phyloP scores from a whole-genome alignment of 2,329 filamentous ascomycete species.

The Beauveria brongniartii region DNA sequence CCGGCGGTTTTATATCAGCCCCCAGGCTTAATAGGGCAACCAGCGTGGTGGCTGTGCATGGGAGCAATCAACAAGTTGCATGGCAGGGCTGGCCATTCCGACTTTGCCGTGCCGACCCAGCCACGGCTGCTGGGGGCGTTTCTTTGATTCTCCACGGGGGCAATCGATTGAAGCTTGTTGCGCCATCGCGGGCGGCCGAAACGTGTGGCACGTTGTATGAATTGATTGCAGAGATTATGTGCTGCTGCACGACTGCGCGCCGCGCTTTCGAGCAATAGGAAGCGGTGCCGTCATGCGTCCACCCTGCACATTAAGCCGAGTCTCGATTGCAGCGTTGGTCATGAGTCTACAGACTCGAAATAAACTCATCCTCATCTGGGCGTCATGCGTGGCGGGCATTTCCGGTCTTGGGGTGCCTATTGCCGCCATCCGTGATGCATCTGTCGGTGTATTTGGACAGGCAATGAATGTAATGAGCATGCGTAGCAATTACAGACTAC shows the following conservation, averaged over 20 bases:
- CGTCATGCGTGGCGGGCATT: no score
- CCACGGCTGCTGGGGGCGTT: background rate
- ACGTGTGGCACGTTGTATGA: background rate
- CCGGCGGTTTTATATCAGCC: background rate
- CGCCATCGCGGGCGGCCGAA: background rate
- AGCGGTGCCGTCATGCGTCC: background rate
- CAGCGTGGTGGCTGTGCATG: conserved; percentile 1
- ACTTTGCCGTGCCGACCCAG: conserved; percentile 6
- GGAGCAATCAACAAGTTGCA: background rate
- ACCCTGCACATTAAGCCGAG: no score
- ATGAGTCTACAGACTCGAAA: no score
- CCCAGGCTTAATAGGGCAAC: background rate
- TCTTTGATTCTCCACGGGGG: background rate
- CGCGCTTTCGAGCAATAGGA: background rate
- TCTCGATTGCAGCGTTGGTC: no score
- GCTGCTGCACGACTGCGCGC: no score
- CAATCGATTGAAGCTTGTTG: background rate
- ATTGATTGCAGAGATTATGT: background rate
- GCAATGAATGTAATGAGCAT: no score
- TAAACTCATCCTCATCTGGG: no score
- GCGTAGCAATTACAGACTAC: no score
- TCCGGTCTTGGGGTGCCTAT: no score
- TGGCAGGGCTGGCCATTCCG: background rate
- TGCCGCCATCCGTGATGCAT: no score
- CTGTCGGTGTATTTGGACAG: no score